phyloP scores from a whole-genome alignment of 495 filamentous ascomycete species.

The Aspergillus carlsbadensis region DNA sequence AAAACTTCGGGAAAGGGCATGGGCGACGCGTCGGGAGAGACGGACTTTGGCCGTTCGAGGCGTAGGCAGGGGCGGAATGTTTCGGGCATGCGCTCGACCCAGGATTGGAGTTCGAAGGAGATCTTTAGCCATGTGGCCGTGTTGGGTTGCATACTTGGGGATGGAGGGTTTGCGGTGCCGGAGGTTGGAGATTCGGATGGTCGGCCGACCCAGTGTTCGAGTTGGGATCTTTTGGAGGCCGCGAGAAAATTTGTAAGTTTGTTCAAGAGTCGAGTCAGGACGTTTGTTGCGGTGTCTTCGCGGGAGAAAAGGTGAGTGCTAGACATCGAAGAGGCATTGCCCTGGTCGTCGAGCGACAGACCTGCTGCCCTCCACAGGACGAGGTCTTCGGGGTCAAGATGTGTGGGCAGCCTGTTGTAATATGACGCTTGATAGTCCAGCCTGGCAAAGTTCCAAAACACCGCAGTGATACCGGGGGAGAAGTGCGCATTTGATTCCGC shows the following conservation, averaged over 20 bases:
- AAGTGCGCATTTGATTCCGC: constrained; percentile 13
- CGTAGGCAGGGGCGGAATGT: constrained; percentile 41
- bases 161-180: constrained; percentile 4
- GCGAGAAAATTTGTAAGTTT: constrained; percentile 44
- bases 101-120: constrained; percentile 39
- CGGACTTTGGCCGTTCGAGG: constrained; percentile 35
- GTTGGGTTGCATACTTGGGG: constrained; percentile 18
- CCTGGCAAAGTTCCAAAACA: constrained; percentile 44
- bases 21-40: constrained; percentile 22
- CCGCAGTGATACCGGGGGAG: constrained; percentile 33
- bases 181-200: background rate
- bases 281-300: constrained; percentile 39
- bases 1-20: constrained; percentile 42
- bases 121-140: constrained; percentile 39
- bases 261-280: constrained; percentile 34
- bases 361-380: constrained; percentile 39
- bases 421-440: constrained; percentile 42
- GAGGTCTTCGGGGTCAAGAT: constrained; percentile 31
- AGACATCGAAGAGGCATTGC: constrained; percentile 17
- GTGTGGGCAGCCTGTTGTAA: constrained; percentile 32
- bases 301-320: constrained; percentile 5
- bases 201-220: constrained; percentile 35
- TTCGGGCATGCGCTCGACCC: constrained; percentile 44
- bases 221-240: constrained; percentile 33
- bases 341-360: constrained; percentile 31